phyloP scores from a whole-genome alignment of 768 basidiomycete genomes.

The Pisolithus sp. region DNA sequence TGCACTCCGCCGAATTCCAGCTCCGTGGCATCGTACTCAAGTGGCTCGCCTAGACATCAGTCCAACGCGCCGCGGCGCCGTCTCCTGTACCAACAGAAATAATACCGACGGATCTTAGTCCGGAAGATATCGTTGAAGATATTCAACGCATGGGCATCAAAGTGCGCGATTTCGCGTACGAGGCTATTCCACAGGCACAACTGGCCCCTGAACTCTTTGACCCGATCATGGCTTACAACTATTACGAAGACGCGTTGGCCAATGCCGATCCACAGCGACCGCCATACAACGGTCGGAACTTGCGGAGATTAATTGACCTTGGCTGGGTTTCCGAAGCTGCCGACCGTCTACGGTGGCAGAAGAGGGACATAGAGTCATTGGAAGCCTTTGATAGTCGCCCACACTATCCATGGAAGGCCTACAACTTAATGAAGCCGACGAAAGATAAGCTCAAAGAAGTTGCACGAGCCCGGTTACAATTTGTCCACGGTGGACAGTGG shows the following conservation, averaged over 20 bases:
- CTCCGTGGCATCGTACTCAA: neutral
- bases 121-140: constrained; percentile 28
- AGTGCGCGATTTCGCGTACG: constrained; percentile 25
- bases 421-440: constrained; percentile 18
- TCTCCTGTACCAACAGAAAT: constrained; percentile 30
- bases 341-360: constrained; percentile 20
- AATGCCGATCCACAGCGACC: constrained; percentile 14
- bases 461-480: constrained; percentile 22
- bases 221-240: constrained; percentile 25
- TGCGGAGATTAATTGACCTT: constrained; percentile 25
- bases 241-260: constrained; percentile 22
- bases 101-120: constrained; percentile 27
- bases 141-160: constrained; percentile 17
- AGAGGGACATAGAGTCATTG: constrained; percentile 21
- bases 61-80: constrained; percentile 16
- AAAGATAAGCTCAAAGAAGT: constrained; percentile 22
- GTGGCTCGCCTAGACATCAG: constrained; percentile 5
- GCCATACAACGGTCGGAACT: constrained; percentile 16
- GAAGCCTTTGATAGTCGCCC: constrained; percentile 18
- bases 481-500: constrained; percentile 27
- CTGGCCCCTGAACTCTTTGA: constrained; percentile 25
- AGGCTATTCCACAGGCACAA: constrained; percentile 11
- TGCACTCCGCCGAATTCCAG: neutral
- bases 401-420: constrained; percentile 23
- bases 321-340: constrained; percentile 20